Percentiles rank a stretch among this genome's conserved stretches.
These are phyloP conservation scores for Mycena polygramma DNA, from an alignment of 768 basidiomycete species.

Conservation along the genomic window DNA sequence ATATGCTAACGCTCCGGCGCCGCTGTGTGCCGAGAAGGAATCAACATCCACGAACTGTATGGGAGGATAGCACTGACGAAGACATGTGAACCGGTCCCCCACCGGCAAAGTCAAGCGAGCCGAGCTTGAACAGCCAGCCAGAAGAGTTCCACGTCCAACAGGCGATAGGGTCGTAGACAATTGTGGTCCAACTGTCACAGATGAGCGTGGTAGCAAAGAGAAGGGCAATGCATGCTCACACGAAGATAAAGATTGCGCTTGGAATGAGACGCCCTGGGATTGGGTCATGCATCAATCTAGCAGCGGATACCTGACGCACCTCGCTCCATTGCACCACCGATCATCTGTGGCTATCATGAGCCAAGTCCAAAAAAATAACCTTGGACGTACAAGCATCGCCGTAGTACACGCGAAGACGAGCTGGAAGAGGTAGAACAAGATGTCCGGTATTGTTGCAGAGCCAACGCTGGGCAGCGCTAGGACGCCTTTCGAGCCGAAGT, in stretches of 20 bases:
- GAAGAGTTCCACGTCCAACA: slow-evolving; percentile 85
- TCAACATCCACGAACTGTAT: background rate
- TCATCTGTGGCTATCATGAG: slow-evolving; percentile 9
- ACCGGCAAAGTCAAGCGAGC: slow-evolving; percentile 20
- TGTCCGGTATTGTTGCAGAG: slow-evolving; percentile 62
- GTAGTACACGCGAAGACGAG: slow-evolving; percentile 78
- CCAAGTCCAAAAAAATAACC: background rate
- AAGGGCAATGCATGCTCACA: slow-evolving; percentile 35
- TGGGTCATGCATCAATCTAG: background rate
- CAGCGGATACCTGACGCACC: background rate
- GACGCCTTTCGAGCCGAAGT: slow-evolving; percentile 76
- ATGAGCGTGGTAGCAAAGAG: background rate
- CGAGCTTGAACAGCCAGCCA: slow-evolving; percentile 40
- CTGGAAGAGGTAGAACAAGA: slow-evolving; percentile 76
- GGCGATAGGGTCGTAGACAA: slow-evolving; percentile 81
- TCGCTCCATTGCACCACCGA: slow-evolving; percentile 25
- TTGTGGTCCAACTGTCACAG: slow-evolving; percentile 62
- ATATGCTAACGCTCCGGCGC: slow-evolving; percentile 22
- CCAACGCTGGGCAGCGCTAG: slow-evolving; percentile 68
- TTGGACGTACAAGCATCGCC: slow-evolving; percentile 43
- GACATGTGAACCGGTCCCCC: slow-evolving; percentile 24
- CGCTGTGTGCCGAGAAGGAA: slow-evolving; percentile 9
- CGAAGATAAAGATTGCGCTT: slow-evolving; percentile 77
- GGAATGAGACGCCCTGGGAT: slow-evolving; percentile 67
- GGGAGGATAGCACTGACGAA: background rate